Conservation (phyloP, 2,329 filamentous ascomycete species). For the Botrytis byssoidea region DNA sequence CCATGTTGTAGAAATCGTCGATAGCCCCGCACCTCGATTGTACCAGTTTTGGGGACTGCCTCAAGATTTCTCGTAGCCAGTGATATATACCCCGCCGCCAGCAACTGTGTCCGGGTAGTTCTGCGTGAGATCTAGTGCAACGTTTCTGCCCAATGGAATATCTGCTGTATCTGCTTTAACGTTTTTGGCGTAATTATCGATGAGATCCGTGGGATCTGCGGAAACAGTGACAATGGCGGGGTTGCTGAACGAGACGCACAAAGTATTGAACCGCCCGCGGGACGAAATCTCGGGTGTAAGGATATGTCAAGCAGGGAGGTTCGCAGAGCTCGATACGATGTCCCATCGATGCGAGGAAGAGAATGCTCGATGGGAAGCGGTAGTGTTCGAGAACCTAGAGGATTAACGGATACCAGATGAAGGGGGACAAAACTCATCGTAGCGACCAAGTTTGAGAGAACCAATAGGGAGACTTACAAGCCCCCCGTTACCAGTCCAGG, state of each 20-base stretch:
- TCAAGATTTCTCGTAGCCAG: neutral
- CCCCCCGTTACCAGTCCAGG: neutral
- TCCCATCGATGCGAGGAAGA: neutral
- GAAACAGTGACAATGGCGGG: neutral
- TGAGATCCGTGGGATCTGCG: neutral
- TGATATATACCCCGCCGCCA: neutral
- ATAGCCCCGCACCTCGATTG: neutral
- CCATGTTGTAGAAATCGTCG: neutral
- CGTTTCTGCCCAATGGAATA: neutral
- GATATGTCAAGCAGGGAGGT: neutral
- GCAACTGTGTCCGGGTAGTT: neutral
- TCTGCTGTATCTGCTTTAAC: neutral
- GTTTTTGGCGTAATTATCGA: neutral
- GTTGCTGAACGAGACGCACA: neutral
- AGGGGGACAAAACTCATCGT: neutral
- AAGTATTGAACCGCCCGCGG: neutral
- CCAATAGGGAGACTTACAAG: neutral
- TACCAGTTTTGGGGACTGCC: neutral
- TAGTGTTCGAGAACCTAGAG: neutral
- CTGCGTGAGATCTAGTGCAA: neutral
- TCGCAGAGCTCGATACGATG: neutral
- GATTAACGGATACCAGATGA: neutral
- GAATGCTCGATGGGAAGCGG: neutral
- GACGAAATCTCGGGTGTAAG: neutral
- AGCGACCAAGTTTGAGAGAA: neutral